Conservation (phyloP, 305 asterid species). For the Fraxinus dipetala region DNA sequence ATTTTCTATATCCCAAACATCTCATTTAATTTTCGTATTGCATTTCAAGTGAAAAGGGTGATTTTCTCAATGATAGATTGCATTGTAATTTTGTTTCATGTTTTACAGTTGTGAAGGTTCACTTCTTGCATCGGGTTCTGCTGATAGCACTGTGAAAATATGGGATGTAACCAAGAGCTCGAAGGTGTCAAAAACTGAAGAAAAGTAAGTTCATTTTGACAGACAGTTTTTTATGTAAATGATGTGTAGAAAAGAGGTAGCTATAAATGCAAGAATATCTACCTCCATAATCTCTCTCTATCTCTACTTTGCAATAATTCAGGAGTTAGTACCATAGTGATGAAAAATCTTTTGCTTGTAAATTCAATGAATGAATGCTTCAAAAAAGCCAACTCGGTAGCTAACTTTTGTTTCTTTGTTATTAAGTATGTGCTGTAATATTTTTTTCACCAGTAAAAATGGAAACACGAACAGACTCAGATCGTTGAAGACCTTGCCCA, state of each 20-base stretch:
- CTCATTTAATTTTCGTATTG: background rate
- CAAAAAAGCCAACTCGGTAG: background rate
- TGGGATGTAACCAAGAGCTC: constrained; percentile 92
- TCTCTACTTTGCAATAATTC: background rate
- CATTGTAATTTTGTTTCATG: constrained; percentile 2
- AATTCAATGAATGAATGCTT: background rate
- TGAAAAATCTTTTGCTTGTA: background rate
- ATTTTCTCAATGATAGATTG: background rate
- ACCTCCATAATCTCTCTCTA: background rate
- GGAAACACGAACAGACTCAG: constrained; percentile 68
- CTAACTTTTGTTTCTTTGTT: background rate
- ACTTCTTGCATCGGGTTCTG: constrained; percentile 96
- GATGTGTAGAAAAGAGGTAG: background rate
- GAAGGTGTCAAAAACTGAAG: constrained; percentile 62
- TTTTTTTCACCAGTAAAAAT: constrained; percentile 43
- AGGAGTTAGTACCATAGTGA: background rate
- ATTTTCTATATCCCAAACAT: background rate
- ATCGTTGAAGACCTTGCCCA: constrained; percentile 75
- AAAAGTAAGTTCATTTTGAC: constrained; percentile 47
- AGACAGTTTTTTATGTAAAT: background rate
- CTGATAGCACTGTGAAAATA: constrained; percentile 88
- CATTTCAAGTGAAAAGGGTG: constrained; percentile 3
- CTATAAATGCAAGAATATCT: background rate
- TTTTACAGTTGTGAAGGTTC: constrained; percentile 88
- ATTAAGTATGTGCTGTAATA: background rate